phyloP scores from a whole-genome alignment of 768 basidiomycete species.

The Trametopsis cervina region DNA sequence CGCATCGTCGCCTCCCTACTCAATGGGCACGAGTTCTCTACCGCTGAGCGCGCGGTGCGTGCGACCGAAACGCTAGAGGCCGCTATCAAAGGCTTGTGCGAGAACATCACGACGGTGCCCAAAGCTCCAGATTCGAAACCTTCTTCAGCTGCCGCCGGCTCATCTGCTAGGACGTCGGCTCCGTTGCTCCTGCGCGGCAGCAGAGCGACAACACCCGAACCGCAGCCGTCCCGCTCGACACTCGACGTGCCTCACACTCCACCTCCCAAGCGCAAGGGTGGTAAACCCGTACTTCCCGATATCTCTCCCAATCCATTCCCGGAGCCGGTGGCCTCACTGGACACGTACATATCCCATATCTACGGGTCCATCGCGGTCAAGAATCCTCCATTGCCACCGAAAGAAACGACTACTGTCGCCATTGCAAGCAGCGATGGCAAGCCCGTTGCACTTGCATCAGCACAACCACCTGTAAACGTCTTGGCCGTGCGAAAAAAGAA shows the following conservation, averaged over 20 bases:
- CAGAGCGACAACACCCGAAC: constrained; percentile 18
- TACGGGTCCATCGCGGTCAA: constrained; percentile 50
- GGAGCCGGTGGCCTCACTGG: constrained; percentile 54
- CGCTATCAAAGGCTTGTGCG: constrained; percentile 65
- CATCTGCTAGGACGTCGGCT: constrained; percentile 7
- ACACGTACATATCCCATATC: constrained; percentile 54
- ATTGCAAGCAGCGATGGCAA: constrained; percentile 3
- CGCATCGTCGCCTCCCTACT: constrained; percentile 64
- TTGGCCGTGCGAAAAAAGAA: constrained; percentile 52
- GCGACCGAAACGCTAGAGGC: constrained; percentile 68
- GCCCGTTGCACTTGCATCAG: constrained; percentile 11
- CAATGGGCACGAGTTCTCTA: constrained; percentile 75
- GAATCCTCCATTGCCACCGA: constrained; percentile 34
- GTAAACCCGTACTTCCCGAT: constrained; percentile 30
- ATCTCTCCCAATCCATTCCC: constrained; percentile 62
- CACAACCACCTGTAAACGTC: constrained; percentile 39
- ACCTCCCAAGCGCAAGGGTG: constrained; percentile 28
- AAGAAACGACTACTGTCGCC: constrained; percentile 8
- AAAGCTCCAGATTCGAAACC: constrained; percentile 5
- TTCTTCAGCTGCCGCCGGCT: constrained; percentile 1
- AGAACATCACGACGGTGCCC: constrained; percentile 36
- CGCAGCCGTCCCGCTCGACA: constrained; percentile 7
- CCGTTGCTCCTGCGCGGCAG: constrained; percentile 8
- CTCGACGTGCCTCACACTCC: constrained; percentile 48
- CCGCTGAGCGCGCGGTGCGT: constrained; percentile 51